These are phyloP conservation scores for Rutstroemia sp. DNA, from an alignment of 2,329 filamentous ascomycete genomes.

Conservation along the genomic window DNA sequence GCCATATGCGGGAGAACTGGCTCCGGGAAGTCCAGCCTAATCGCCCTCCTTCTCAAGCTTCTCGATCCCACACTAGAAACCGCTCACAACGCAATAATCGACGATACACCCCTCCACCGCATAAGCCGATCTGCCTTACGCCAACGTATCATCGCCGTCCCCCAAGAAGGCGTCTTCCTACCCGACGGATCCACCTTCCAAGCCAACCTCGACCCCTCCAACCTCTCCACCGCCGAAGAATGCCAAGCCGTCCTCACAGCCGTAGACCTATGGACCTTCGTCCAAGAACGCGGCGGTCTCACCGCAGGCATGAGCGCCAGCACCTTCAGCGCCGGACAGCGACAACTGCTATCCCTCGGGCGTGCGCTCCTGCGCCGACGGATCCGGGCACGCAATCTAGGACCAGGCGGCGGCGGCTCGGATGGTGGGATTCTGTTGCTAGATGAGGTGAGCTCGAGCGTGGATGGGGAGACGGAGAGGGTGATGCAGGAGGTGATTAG, in stretches of 20 bases:
- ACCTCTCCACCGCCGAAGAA: slow-evolving; percentile 21
- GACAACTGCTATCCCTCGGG: slow-evolving; percentile 41
- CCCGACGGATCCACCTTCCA: slow-evolving; percentile 36
- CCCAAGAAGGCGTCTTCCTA: slow-evolving; percentile 48
- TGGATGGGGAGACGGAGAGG: slow-evolving; percentile 42
- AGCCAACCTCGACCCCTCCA: slow-evolving; percentile 38
- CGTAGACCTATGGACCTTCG: slow-evolving; percentile 10
- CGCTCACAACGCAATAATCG: slow-evolving; percentile 35
- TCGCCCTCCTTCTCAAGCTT: slow-evolving; percentile 35
- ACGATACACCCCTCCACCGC: slow-evolving; percentile 31
- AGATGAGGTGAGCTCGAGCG: slow-evolving; percentile 25
- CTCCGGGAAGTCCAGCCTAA: slow-evolving; percentile 33
- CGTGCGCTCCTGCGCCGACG: slow-evolving; percentile 35
- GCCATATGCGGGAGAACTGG: slow-evolving; percentile 21
- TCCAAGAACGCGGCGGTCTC: slow-evolving; percentile 30
- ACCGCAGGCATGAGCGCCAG: slow-evolving; percentile 29
- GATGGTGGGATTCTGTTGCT: slow-evolving; percentile 31
- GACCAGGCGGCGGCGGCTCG: slow-evolving; percentile 7
- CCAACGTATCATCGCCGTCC: slow-evolving; percentile 42
- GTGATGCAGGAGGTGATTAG: slow-evolving; percentile 48
- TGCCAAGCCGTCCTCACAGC: slow-evolving; percentile 7
- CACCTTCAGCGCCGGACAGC: slow-evolving; percentile 38
- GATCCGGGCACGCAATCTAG: slow-evolving; percentile 13
- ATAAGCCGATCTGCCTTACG: slow-evolving; percentile 39
- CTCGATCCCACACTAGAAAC: slow-evolving; percentile 25